Evolutionary conservation across 2,329 filamentous ascomycete species (phyloP).

Genomic region (Paraphoma sp.): DNA sequence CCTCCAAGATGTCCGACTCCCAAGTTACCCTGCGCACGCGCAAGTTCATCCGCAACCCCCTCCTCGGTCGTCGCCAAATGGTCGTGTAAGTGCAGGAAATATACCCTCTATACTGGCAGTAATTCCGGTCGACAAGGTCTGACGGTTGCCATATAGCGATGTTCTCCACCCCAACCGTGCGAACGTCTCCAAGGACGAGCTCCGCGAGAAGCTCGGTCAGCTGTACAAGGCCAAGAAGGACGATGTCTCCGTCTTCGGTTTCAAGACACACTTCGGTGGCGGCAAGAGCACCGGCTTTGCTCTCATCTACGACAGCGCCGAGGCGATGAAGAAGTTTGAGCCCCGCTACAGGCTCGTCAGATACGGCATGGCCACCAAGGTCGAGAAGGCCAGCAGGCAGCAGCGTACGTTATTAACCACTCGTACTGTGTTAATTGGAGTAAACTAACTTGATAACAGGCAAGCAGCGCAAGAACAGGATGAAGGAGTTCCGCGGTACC

Average conservation of each 20-base stretch:
- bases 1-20: conserved; percentile 80
- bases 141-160: conserved; percentile 69
- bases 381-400: conserved; percentile 97
- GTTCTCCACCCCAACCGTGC: conserved; percentile 98
- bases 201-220: conserved; percentile 90
- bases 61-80: conserved; percentile 99
- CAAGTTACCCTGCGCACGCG: conserved; percentile 77
- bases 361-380: conserved; percentile 89
- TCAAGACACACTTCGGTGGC: conserved; percentile 98
- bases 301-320: conserved; percentile 96
- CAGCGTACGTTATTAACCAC: conserved; percentile 78
- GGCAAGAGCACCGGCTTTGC: conserved; percentile 99
- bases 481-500: conserved; percentile 97
- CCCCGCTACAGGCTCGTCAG: conserved; percentile 96
- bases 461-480: conserved; percentile 99
- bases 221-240: conserved; percentile 99
- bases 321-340: conserved; percentile 99
- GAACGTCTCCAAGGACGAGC: conserved; percentile 99
- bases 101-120: conserved; percentile 10
- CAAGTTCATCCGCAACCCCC: conserved; percentile 99
- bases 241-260: conserved; percentile 96
- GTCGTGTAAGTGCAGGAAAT: conserved; percentile 75
- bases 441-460: conserved; percentile 64
- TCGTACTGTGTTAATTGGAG: too few relatives aligned
- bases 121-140: conserved; percentile 31